Evolutionary conservation across 129 eudicot genomes (phyloP), one percentile per base, ranked within the genome.

Genomic region (Ambrosia artemisiifolia): DNA sequence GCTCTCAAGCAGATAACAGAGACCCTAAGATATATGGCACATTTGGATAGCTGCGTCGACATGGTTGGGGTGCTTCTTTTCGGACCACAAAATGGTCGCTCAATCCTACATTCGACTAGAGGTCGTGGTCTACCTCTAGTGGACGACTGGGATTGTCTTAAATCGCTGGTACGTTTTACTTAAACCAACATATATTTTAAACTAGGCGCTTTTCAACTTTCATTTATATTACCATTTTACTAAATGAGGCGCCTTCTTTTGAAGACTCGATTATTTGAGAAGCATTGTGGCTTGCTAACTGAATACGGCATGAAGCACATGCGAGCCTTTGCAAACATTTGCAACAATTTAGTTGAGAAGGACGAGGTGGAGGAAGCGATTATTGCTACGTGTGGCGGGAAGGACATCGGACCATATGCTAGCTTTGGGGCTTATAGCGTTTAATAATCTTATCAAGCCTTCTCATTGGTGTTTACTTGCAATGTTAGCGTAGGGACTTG

Each of bases 301-400:
- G 87, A 93, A 33, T 93, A 93, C 3, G 98, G 98, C 35, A 84
- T 93, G 96, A 93, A 85, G 57, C 90, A 87, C 81, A 93, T 85
- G 95, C 81, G 96, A 36, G 92, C 90, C 10, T 93, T 89, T 55
- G 98, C 96, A 13, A 89, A 89, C 86, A 84, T 93, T 11, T 93
- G 98, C 85, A 93, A 93, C 67, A 66, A 73, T 2, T 75, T 76
- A 11, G 74, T 87, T 1, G 57, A 80, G 20, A 46, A 43, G 24
- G 70, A 46, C 2, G 42, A 7, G 0, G 63, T 87, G 78, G 88
- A 87, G 60, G 85, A 85, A 72, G 96, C 84, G 16, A 82, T 84
- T 20, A 38, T 61, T 69, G 88, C 86, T 16, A 83, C 91, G 1
- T 89, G 96, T 48, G 43, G 82, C 14, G 82, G 81, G 18, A 85